Evolutionary conservation across 2,329 filamentous ascomycete species (phyloP), one percentile per base, ranked within the genome.

Genomic region (Phialophora verrucosa): DNA sequence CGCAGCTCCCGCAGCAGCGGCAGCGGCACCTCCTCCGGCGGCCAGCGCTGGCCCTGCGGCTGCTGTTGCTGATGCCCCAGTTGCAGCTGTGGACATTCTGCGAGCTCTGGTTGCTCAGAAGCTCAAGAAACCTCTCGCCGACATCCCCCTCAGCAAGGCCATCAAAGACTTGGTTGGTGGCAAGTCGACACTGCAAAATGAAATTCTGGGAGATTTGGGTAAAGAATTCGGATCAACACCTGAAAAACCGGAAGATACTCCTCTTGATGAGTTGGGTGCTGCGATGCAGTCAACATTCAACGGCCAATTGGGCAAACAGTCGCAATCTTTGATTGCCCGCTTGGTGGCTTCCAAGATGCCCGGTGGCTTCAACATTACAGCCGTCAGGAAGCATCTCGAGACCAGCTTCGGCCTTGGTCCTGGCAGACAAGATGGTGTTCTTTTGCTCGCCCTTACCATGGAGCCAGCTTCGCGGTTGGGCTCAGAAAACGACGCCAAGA

Each of bases 311-410:
- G 95, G 95, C 79, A 99, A 99, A 82, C 93, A 97, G 74, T 96
- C 95, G 0, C 90, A 91, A 62, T 96, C 93, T 2, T 87, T 99
- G 64, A 90, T 99, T 78, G 95, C 95, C 58, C 90, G 95, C 73
- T 84, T 99, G 77, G 95, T 99, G 51, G 98, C 95, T 1, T 97
- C 95, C 32, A 99, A 99, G 83, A 99, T 99, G 95, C 95, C 95
- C 56, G 95, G 94, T 83, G 95, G 95, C 69, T 99, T 99, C 87
- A 99, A 98, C 79, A 98, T 98, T 78, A 98, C 94, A 75, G 86
- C 92, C 12, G 92, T 96, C 55, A 88, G 95, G 75, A 99, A 99
- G 82, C 96, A 99, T 76, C 83, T 99, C 53, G 94, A 97, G 82
- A 92, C 91, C 17, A 87, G 92, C 79, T 99, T 94, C 93, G 95